A percentile compares a stretch with the other conserved stretches of the same genome.
These are phyloP conservation scores for Cryphonectria japonica DNA, from an alignment of 2,329 filamentous ascomycete species.

Conservation along the genomic window DNA sequence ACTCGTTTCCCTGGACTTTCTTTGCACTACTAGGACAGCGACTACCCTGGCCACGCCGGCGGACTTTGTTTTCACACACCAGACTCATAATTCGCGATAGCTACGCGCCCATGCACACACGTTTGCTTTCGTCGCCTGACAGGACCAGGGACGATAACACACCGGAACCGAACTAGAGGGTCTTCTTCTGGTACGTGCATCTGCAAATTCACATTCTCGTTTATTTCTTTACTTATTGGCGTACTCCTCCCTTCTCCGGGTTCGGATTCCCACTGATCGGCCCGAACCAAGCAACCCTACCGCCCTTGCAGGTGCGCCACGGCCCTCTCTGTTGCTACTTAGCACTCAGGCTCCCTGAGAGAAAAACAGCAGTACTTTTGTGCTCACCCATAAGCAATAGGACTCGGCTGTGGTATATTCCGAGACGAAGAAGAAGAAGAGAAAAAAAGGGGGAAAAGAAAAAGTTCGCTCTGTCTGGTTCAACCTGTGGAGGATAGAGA, in stretches of 20 bases:
- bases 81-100: not conserved
- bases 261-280: slow-evolving; percentile 4
- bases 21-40: not conserved
- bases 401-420: not conserved
- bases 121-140: not conserved
- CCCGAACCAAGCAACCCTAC: not conserved
- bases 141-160: not conserved
- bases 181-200: not conserved
- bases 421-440: no score
- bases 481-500: slow-evolving; percentile 1
- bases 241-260: not conserved
- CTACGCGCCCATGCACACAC: not conserved
- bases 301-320: slow-evolving; percentile 10
- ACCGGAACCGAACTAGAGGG: not conserved
- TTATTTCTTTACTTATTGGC: not conserved
- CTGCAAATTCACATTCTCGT: not conserved
- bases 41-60: not conserved
- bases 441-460: not conserved
- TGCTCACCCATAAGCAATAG: not conserved
- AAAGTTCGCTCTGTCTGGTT: not conserved
- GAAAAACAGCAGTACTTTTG: not conserved
- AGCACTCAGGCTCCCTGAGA: not conserved
- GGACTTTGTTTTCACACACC: not conserved
- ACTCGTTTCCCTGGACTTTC: not conserved
- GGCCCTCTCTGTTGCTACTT: slow-evolving; percentile 3